Evolutionary conservation across 2,329 filamentous ascomycete genomes (phyloP).

Genomic region (Phialophora tarda): DNA sequence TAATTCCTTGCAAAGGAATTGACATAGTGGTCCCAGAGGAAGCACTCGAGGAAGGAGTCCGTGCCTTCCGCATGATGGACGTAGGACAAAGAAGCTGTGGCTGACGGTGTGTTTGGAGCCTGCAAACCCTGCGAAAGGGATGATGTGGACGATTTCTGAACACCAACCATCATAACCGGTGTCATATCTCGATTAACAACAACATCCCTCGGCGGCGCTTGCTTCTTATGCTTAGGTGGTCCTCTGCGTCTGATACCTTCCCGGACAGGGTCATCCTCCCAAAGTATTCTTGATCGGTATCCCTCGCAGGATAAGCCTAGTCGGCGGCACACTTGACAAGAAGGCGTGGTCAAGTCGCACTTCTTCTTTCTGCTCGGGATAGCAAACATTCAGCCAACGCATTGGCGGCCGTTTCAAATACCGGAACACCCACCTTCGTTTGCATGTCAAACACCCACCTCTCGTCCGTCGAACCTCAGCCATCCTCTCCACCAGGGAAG

Average conservation of each 20-base stretch:
- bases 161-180: not conserved
- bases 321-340: not conserved
- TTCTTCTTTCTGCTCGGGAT: slow-evolving; percentile 8
- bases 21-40: slow-evolving; percentile 16
- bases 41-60: not conserved
- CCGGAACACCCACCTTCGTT: slow-evolving; percentile 2
- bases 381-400: not conserved
- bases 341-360: slow-evolving; percentile 10
- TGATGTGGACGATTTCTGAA: not conserved
- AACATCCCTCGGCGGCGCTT: not conserved
- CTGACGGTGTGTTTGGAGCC: not conserved
- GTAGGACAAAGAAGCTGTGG: not conserved
- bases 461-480: not conserved
- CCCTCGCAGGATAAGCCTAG: slow-evolving; percentile 2
- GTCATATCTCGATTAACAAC: not conserved
- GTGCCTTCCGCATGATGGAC: not conserved
- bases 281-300: slow-evolving; percentile 4
- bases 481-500: not conserved
- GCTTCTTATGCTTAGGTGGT: not conserved
- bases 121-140: not conserved
- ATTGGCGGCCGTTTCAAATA: not conserved
- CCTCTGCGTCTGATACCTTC: slow-evolving; percentile 7
- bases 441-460: slow-evolving; percentile 15
- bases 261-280: slow-evolving; percentile 14
- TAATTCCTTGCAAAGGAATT: slow-evolving; percentile 19